phyloP scores from a whole-genome alignment of 108 stramenopile species.

The Nitzschia putrida region DNA sequence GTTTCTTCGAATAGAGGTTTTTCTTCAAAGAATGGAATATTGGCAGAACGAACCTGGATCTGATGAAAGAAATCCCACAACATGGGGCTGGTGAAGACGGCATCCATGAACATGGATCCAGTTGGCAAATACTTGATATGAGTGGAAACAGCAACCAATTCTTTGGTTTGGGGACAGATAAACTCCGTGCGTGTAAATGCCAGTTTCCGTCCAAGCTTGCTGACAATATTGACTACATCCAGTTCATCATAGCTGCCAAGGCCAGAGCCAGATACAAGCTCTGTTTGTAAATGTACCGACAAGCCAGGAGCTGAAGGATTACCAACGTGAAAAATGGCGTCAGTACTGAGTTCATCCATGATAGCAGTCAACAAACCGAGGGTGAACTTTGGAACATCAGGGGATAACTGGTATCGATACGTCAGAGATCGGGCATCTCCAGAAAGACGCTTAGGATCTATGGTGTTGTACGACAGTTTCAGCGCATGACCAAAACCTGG shows the following conservation, averaged over 20 bases:
- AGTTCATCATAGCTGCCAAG: neutral
- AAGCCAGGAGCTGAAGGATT: slow-evolving; percentile 15
- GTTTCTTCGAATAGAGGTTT: neutral
- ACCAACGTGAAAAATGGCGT: slow-evolving; percentile 8
- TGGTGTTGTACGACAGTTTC: slow-evolving; percentile 19
- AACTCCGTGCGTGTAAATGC: slow-evolving; percentile 25
- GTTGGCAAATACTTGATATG: slow-evolving; percentile 37
- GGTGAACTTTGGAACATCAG: slow-evolving; percentile 7
- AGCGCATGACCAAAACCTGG: slow-evolving; percentile 24
- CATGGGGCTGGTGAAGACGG: slow-evolving; percentile 3
- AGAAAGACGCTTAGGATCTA: slow-evolving; percentile 2
- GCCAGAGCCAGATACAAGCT: neutral
- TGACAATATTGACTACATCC: slow-evolving; percentile 28
- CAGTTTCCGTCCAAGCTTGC: slow-evolving; percentile 23
- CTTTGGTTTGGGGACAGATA: neutral
- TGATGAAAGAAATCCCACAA: neutral
- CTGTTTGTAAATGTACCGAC: slow-evolving; percentile 21
- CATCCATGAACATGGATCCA: slow-evolving; percentile 12
- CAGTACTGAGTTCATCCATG: slow-evolving; percentile 29
- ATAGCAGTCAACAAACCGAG: slow-evolving; percentile 13
- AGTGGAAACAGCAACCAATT: slow-evolving; percentile 19
- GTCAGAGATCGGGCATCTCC: neutral
- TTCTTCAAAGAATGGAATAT: slow-evolving; percentile 8
- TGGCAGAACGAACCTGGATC: neutral
- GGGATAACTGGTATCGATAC: slow-evolving; percentile 21